Conservation (phyloP, 345 rosid genomes). For the Kandelia obovata region DNA sequence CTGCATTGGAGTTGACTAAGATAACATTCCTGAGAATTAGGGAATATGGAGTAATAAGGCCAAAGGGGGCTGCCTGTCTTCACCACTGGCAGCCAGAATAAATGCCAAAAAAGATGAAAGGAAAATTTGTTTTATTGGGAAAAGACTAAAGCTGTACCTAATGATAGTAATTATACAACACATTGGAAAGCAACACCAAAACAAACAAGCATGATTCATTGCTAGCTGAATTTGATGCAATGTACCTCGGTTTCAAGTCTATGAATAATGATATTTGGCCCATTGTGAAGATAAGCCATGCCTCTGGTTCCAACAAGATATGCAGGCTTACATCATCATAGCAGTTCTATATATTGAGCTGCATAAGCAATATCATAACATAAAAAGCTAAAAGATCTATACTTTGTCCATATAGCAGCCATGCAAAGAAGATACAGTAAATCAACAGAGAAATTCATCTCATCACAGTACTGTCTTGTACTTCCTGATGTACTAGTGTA, state of each 20-base stretch:
- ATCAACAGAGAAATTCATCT: no score
- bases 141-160: conserved; percentile 1
- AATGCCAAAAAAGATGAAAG: neutral
- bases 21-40: conserved; percentile 74
- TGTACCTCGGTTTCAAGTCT: conserved; percentile 91
- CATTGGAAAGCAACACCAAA: no score
- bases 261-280: conserved; percentile 91
- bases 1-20: conserved; percentile 84
- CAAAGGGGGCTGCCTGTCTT: neutral
- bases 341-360: no score
- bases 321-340: no score
- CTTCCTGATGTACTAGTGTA: no score
- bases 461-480: no score
- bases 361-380: no score
- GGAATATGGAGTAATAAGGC: conserved; percentile 10
- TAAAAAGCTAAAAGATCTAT: no score
- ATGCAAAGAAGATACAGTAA: no score
- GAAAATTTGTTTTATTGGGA: neutral
- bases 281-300: conserved; percentile 95
- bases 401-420: no score
- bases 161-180: no score
- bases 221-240: conserved; percentile 1
- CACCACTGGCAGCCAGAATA: neutral
- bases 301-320: conserved; percentile 46
- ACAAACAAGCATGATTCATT: no score